Conservation (phyloP, 1,284 basidiomycete genomes). For the Ustanciosporium gigantosporum region DNA sequence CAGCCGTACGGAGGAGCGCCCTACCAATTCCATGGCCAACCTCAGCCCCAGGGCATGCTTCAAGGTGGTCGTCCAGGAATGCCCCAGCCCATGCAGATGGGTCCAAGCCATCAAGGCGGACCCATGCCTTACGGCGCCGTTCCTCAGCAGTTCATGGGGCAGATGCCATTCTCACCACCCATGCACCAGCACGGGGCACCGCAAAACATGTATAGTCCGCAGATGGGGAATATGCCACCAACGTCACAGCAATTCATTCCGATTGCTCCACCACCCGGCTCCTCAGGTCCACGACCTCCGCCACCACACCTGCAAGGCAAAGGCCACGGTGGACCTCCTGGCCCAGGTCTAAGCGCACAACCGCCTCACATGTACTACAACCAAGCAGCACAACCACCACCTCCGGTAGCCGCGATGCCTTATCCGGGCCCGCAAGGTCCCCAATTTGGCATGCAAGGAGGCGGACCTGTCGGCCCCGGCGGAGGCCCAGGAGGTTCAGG, state of each 20-base stretch:
- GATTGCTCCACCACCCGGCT: constrained; percentile 27
- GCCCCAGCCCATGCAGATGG: constrained; percentile 30
- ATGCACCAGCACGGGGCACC: constrained; percentile 42
- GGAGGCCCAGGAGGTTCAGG: no score
- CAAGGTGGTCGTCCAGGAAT: constrained; percentile 23
- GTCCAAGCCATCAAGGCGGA: constrained; percentile 22
- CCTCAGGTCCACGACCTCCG: constrained; percentile 28
- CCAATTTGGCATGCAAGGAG: no score
- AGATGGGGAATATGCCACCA: constrained; percentile 41
- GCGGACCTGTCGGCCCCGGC: no score
- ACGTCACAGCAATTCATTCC: constrained; percentile 29
- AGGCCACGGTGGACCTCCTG: constrained; percentile 12
- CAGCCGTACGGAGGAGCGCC: constrained; percentile 35
- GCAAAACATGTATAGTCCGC: constrained; percentile 50
- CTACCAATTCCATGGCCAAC: constrained; percentile 35
- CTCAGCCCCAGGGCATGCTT: constrained; percentile 18
- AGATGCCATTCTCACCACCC: constrained; percentile 48
- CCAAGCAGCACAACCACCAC: constrained; percentile 2
- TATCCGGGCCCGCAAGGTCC: no score
- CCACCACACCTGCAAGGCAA: constrained; percentile 33
- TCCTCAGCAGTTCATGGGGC: constrained; percentile 43
- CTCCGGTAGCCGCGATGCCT: no score
- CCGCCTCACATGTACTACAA: constrained; percentile 25
- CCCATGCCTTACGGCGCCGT: constrained; percentile 39
- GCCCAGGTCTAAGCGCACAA: no score